Base-by-base conservation (phyloP, 208 protist species). In the Chromosphaera perkinsii region DNA sequence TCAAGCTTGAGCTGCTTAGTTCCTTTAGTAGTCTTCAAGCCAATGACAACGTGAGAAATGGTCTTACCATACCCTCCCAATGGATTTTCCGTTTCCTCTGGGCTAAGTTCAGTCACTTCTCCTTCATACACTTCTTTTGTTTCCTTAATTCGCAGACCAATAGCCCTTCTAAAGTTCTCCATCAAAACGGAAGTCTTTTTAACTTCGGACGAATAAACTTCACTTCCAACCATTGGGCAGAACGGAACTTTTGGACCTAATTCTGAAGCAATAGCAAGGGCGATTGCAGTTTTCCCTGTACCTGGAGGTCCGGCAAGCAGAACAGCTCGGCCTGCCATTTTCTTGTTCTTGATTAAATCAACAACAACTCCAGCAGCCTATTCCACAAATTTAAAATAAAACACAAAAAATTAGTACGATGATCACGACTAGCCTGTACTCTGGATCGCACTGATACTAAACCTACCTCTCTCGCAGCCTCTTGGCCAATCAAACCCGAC, bases 81-180 rank as follows among this genome's bases (percentile, higher is more conserved):
- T n/a, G 91, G 90, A 73, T 97, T 96, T 65, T 97, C 93, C 33
- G 92, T 95, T 60, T 99, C 96, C 66, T 97, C 91, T 9, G 94
- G 93, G 4, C 89, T 98, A 40, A 99, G 83, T 79, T 99, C 95
- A 12, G 88, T 98, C 22, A 99, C 94, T 73, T 97, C 93, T 37
- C 94, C 94, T 73, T 98, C 94, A 82, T 96, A 98, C n/a, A 99
- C 97, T 69, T 99, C 97, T 80, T 99, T 99, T 66, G 92, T 95
- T 77, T 99, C 97, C 78, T 98, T 99, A 74, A 99, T 99, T 36
- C 95, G 84, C 14, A 99, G 85, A 32, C 95, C 97, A 81, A 99
- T 99, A 0, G 97, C 88, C 24, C 97, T 85, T 47, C 98, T 89
- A 72, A 99, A 99, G 84, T 98, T 97, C 77, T 99, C 96, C 94